Percentiles rank a stretch among this genome's conserved stretches.
These are phyloP conservation scores for Cichorium intybus DNA, from an alignment of 140 eudicot genomes.

Conservation along the genomic window DNA sequence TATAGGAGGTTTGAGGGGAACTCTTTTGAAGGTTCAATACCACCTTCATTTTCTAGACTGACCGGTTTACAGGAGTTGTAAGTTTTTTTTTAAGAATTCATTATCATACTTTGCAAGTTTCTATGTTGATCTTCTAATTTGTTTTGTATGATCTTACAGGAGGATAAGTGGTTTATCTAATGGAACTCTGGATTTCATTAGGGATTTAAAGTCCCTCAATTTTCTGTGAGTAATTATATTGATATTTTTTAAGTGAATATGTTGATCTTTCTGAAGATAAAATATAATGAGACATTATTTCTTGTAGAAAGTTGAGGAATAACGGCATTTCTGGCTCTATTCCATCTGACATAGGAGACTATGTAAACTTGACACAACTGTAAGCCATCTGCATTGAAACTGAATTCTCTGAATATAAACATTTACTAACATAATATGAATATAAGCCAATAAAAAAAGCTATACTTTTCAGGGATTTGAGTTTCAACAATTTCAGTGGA, in stretches of 20 bases:
- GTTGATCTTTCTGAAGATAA: neutral
- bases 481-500: constrained; percentile 65
- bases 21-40: constrained; percentile 75
- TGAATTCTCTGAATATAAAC: no score
- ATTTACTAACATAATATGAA: neutral
- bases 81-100: constrained; percentile 10
- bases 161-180: constrained; percentile 70
- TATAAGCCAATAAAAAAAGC: neutral
- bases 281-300: neutral
- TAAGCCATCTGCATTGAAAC: no score
- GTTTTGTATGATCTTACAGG: constrained; percentile 38
- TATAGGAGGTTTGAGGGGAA: constrained; percentile 79
- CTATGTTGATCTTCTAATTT: neutral
- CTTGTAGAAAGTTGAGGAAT: constrained; percentile 45
- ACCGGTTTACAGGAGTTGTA: constrained; percentile 50
- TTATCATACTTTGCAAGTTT: neutral
- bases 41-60: constrained; percentile 54
- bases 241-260: neutral
- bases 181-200: constrained; percentile 65
- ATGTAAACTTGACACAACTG: constrained; percentile 44
- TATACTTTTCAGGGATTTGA: constrained; percentile 58
- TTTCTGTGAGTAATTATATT: constrained; percentile 44
- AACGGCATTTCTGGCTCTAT: constrained; percentile 57
- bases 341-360: constrained; percentile 50
- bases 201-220: constrained; percentile 41